Evolutionary conservation across 805 yeast genomes (phyloP).

Genomic region (Myxozyma melibiosi): DNA sequence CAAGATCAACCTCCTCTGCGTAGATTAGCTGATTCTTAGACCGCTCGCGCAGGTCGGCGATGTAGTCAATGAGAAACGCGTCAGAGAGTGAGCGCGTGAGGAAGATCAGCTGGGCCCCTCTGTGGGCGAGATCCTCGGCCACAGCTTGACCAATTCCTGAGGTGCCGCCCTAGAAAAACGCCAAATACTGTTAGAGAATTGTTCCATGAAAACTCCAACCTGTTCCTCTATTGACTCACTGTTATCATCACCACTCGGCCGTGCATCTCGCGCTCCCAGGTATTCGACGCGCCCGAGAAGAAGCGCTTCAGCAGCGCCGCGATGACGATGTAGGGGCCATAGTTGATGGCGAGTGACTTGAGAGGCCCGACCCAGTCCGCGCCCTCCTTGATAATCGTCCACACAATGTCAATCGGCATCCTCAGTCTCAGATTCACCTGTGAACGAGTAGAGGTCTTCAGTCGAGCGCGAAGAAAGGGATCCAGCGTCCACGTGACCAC

Average conservation of each 20-base stretch:
- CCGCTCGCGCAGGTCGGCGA: constrained; percentile 71
- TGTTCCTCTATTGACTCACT: constrained; percentile 11
- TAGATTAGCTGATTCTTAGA: constrained; percentile 76
- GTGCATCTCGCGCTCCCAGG: constrained; percentile 91
- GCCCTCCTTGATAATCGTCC: constrained; percentile 71
- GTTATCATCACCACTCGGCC: constrained; percentile 66
- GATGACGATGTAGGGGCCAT: constrained; percentile 57
- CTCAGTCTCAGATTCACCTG: too few species aligned
- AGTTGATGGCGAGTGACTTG: constrained; percentile 58
- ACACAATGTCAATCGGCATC: constrained; percentile 89
- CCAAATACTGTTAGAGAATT: neutral
- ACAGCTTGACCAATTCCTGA: constrained; percentile 83
- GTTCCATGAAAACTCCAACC: neutral
- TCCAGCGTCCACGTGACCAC: too few species aligned
- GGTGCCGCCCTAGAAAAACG: constrained; percentile 71
- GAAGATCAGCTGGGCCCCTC: constrained; percentile 86
- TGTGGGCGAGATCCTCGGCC: constrained; percentile 68
- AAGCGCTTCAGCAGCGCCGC: constrained; percentile 64
- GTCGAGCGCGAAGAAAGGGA: neutral
- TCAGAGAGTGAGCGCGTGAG: constrained; percentile 65
- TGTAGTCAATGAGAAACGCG: constrained; percentile 76
- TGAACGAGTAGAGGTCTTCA: neutral
- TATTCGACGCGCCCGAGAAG: constrained; percentile 76
- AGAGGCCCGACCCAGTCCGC: constrained; percentile 75
- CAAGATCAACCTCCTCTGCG: constrained; percentile 87